Base-by-base conservation (phyloP, 2,329 filamentous ascomycete genomes). In the Dactylellina cionopaga region DNA sequence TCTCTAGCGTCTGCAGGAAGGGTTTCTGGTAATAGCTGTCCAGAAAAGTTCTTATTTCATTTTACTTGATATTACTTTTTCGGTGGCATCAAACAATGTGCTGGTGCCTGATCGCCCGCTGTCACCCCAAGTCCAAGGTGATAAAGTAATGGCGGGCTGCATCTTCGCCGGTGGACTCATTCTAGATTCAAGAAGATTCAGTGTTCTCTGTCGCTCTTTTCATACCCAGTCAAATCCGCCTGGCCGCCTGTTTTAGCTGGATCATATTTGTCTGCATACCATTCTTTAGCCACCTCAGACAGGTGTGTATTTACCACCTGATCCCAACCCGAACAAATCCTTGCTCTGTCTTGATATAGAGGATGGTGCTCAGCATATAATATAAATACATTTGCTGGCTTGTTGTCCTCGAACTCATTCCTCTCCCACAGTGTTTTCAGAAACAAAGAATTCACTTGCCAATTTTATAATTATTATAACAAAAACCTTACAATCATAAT, bases 191-290 rank as follows among this genome's bases (percentile, higher is more conserved):
- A 43, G 37, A 59, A 46, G 6, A 64, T 51, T 55, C 31, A 17
- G 41, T 29, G 15, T 41, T 51, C 54, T 63, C 66, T 71, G 22
- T 24, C 19, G 17, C 33, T 7, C 17, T 62, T 60, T 27, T 17
- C 31, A 31, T 55, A 43, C 58, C 29, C 59, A 25, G 31, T 33
- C 43, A 33, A 41, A 65, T 35, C 25, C 43, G 56, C 37, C 56
- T 59, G 43, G 43, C 58, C n/a, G 58, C 41, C 37, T 66, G 39
- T 46, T 47, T 47, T 58, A 69, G 15, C 54, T 60, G 15, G n/a
- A n/a, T 35, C 59, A 72, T 72, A 63, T 64, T 63, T 60, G 46
- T 49, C 22, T 29, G 55, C 68, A 72, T 72, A 72, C 68, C 68
- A 60, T 64, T 60, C 58, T 60, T 65, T 59, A 65, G 68, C 68